phyloP scores from a whole-genome alignment of 805 yeast species.

The Starmerella floris region DNA sequence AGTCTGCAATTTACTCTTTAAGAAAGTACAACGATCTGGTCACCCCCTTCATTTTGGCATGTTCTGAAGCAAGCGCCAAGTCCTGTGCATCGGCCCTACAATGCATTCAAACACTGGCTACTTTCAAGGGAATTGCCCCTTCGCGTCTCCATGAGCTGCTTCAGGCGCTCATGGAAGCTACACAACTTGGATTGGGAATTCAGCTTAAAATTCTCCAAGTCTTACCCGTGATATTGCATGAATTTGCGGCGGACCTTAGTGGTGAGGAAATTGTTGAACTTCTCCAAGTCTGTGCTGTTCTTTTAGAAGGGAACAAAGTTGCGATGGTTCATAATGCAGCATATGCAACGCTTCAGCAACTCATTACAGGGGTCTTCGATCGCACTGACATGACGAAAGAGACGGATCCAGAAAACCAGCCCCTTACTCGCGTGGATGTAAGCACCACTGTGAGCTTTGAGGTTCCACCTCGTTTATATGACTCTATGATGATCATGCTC shows the following conservation, averaged over 20 bases:
- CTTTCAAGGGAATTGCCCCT: constrained; percentile 41
- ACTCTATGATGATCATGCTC: constrained; percentile 53
- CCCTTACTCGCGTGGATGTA: constrained; percentile 13
- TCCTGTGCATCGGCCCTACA: constrained; percentile 60
- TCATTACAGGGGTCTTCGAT: constrained; percentile 68
- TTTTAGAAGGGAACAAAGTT: constrained; percentile 55
- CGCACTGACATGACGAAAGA: constrained; percentile 30
- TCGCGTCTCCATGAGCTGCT: constrained; percentile 41
- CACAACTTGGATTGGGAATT: constrained; percentile 63
- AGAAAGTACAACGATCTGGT: constrained; percentile 37
- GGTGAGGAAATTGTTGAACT: constrained; percentile 46
- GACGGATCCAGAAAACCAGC: neutral
- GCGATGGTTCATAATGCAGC: constrained; percentile 81
- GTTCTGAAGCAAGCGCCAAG: constrained; percentile 63
- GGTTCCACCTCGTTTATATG: constrained; percentile 45
- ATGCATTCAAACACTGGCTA: constrained; percentile 49
- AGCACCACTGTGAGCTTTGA: constrained; percentile 30
- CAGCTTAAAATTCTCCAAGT: constrained; percentile 78
- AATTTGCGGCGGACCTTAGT: constrained; percentile 42
- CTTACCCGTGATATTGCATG: constrained; percentile 59
- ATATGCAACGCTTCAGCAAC: constrained; percentile 80
- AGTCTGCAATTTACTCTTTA: constrained; percentile 7
- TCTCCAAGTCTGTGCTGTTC: constrained; percentile 53
- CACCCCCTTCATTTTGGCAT: constrained; percentile 57
- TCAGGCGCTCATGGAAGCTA: constrained; percentile 57